Base-by-base conservation (phyloP, 495 filamentous ascomycete species). In the Hypoxylon perforatum region DNA sequence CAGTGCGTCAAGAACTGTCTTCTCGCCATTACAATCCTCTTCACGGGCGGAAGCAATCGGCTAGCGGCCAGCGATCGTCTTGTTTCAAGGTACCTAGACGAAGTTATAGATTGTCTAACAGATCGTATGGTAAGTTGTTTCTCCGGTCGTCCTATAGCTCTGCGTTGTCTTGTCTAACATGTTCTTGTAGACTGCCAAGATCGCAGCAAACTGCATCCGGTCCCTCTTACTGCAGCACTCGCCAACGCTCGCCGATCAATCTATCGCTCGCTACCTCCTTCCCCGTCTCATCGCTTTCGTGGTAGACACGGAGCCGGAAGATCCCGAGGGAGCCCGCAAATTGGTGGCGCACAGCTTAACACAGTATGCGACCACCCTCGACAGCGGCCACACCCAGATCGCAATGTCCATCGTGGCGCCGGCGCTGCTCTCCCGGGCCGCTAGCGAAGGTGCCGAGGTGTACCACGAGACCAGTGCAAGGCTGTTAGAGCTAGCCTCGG, bases 1-100 rank as follows among this genome's bases (percentile, higher is more conserved):
- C 80, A 92, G 2, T 97, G 93, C 69, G 94, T 96, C 65, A 97
- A 95, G 79, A 98, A 97, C 67, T 91, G 91, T 15, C 87, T 99
- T 0, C 83, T 98, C 46, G 90, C 92, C 0, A 87, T 88, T 47
- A 96, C 96, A 2, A 91, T 99, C 64, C 85, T 99, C 17, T 85
- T 99, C 44, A 97, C 92, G 4, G 88, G 89, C 28, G 91, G 91
- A 30, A 82, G 86, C 28, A 90, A 90, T 65, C 82, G 88, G 14
- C 83, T 98, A 23, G 83, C 88, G 1, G 86, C 92, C 1, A 84
- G 81, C 54, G 92, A 97, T 65, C 86, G 88, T 11, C 81, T 94
- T 3, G 81, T 96, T 15, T 77, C 76, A 8, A 82, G 82, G 18
- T 90, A 91, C 57, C 81, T 96, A 4, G 83, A 90, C 58, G 91